These are phyloP conservation scores for Penicillium dipodomyicola DNA, from an alignment of 495 filamentous ascomycete genomes.

Conservation along the genomic window DNA sequence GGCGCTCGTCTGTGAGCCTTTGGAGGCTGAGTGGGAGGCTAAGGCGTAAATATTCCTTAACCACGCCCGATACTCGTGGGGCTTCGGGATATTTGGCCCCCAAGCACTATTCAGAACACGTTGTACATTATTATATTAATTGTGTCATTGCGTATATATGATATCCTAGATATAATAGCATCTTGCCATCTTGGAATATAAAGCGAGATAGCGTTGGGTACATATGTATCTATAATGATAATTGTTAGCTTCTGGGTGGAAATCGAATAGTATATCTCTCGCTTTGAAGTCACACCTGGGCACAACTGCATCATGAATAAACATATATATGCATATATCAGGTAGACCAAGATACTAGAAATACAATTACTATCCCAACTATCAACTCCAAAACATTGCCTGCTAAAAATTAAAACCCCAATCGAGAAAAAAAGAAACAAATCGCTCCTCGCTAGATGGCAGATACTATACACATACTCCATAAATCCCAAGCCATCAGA, in stretches of 20 bases:
- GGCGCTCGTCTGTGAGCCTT: background rate
- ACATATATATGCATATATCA: too few relatives aligned
- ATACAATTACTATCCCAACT: background rate
- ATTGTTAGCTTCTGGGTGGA: background rate
- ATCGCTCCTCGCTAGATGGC: background rate
- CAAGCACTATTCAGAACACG: background rate
- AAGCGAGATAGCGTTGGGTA: too few relatives aligned
- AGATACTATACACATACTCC: background rate
- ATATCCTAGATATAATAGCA: too few relatives aligned
- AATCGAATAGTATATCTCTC: background rate
- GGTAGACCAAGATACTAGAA: too few relatives aligned
- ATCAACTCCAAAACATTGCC: background rate
- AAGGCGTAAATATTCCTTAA: background rate
- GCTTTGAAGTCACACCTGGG: background rate
- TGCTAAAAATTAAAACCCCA: background rate
- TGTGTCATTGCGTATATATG: too few relatives aligned
- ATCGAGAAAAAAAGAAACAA: background rate
- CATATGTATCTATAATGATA: too few relatives aligned
- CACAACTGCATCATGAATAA: too few relatives aligned
- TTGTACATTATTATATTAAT: too few relatives aligned
- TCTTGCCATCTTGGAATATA: too few relatives aligned
- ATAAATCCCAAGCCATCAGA: background rate
- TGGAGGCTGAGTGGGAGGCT: slow-evolving; percentile 3
- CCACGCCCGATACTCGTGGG: background rate
- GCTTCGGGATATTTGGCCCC: slow-evolving; percentile 2